These are phyloP conservation scores for Dillenia suffruticosa DNA, from an alignment of 164 flowering plant species.

Conservation along the genomic window DNA sequence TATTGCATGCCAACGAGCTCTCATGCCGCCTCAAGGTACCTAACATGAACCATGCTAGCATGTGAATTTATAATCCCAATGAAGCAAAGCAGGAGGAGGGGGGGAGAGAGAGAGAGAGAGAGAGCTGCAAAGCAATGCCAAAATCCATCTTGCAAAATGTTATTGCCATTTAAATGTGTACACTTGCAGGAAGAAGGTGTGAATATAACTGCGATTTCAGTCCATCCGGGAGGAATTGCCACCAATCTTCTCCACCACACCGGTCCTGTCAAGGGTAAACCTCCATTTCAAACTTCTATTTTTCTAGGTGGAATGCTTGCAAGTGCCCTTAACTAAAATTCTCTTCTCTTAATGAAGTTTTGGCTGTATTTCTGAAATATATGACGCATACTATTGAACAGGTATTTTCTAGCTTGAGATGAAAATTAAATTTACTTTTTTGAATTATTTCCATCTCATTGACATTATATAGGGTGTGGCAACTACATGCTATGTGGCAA, in stretches of 20 bases:
- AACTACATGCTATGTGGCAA: conserved; percentile 69
- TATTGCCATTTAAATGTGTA: background rate
- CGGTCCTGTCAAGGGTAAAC: conserved; percentile 32
- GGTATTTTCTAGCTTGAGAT: conserved; percentile 22
- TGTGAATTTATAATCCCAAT: no score
- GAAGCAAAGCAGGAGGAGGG: no score
- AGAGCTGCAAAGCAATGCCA: no score
- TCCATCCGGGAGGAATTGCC: conserved; percentile 49
- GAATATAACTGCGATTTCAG: conserved; percentile 43
- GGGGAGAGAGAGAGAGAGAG: no score
- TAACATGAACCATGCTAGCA: no score
- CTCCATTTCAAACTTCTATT: no score
- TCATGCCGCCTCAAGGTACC: conserved; percentile 37
- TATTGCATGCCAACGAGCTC: conserved; percentile 26
- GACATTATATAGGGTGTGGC: conserved; percentile 61
- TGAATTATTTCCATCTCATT: background rate
- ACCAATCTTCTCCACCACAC: conserved; percentile 42
- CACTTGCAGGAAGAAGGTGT: conserved; percentile 56
- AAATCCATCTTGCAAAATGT: no score
- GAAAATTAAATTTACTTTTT: background rate
- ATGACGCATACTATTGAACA: conserved; percentile 51
- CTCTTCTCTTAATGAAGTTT: conserved; percentile 34
- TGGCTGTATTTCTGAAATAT: conserved; percentile 26
- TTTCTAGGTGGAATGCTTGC: no score
- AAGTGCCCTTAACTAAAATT: conserved; percentile 1